A percentile compares a stretch with the other conserved stretches of the same genome.
These are phyloP conservation scores for Psilocybe cubensis DNA, from an alignment of 768 basidiomycete genomes.

Conservation along the genomic window DNA sequence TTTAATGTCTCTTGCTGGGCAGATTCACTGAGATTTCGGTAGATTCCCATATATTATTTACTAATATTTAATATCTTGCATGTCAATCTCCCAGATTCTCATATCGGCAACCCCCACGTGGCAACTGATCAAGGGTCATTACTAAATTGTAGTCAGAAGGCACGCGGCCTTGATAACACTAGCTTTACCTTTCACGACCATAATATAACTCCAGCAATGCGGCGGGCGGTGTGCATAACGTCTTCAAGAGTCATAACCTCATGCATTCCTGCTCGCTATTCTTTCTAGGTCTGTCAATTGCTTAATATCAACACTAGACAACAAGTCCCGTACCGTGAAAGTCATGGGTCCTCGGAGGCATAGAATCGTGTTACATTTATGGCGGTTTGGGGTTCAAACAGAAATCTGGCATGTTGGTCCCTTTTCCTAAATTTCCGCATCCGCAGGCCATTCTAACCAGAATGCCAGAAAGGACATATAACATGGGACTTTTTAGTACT, in stretches of 20 bases:
- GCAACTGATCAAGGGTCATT: constrained; percentile 19
- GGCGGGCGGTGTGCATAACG: constrained; percentile 9
- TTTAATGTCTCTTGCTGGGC: constrained; percentile 18
- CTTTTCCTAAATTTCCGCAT: constrained; percentile 14
- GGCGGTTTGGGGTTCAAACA: constrained; percentile 16
- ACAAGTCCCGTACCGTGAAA: constrained; percentile 21
- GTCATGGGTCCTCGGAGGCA: constrained; percentile 20
- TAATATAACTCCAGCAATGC: constrained; percentile 11
- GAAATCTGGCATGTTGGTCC: constrained; percentile 6
- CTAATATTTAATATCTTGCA: constrained; percentile 12
- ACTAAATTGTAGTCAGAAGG: constrained; percentile 1
- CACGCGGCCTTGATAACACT: constrained; percentile 11
- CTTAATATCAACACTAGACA: constrained; percentile 12
- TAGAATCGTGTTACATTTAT: constrained; percentile 14
- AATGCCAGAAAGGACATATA: constrained; percentile 12
- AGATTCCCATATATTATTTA: neutral
- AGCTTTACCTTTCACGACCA: constrained; percentile 12
- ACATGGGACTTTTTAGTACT: constrained; percentile 16
- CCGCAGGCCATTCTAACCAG: constrained; percentile 18
- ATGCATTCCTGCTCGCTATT: constrained; percentile 7
- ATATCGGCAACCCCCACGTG: constrained; percentile 22
- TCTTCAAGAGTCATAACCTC: constrained; percentile 3
- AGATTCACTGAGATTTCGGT: constrained; percentile 4
- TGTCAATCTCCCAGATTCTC: constrained; percentile 22
- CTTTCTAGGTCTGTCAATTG: constrained; percentile 9